Evolutionary conservation across 116 monocot genomes (phyloP).

Genomic region (Cymodocea nodosa): DNA sequence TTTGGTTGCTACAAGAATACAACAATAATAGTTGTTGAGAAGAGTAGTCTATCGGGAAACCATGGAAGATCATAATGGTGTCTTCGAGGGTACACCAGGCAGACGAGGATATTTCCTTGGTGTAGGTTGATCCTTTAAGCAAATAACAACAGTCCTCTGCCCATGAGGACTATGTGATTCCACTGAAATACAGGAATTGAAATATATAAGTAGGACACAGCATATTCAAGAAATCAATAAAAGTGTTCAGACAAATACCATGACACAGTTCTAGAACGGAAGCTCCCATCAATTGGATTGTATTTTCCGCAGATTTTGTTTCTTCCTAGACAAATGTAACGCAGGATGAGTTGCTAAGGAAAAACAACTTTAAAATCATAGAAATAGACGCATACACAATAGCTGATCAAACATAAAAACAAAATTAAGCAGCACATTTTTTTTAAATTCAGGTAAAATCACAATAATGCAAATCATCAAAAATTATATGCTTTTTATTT

Average conservation of each 20-base stretch:
- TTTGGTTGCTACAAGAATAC: too few relatives aligned
- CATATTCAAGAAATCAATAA: too few relatives aligned
- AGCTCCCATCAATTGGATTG: constrained; percentile 59
- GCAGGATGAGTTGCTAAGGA: background rate
- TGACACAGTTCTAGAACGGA: constrained; percentile 44
- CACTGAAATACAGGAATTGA: constrained; percentile 21
- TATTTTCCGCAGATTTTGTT: constrained; percentile 45
- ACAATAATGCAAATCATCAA: too few relatives aligned
- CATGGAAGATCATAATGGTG: constrained; percentile 27
- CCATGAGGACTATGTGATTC: constrained; percentile 68
- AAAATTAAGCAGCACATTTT: background rate
- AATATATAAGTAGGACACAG: background rate
- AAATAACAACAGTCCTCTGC: constrained; percentile 69
- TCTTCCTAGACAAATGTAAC: constrained; percentile 41
- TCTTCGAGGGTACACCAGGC: constrained; percentile 63
- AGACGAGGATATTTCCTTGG: constrained; percentile 69
- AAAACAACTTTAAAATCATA: background rate
- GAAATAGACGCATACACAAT: background rate
- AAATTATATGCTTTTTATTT: too few relatives aligned
- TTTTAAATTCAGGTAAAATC: background rate
- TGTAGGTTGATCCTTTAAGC: constrained; percentile 39
- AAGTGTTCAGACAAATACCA: constrained; percentile 22
- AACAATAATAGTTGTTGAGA: too few relatives aligned
- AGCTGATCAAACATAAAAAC: too few relatives aligned
- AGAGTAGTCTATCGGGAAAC: background rate